Base-by-base conservation (phyloP, 345 rosid species). In the Salix purpurea region DNA sequence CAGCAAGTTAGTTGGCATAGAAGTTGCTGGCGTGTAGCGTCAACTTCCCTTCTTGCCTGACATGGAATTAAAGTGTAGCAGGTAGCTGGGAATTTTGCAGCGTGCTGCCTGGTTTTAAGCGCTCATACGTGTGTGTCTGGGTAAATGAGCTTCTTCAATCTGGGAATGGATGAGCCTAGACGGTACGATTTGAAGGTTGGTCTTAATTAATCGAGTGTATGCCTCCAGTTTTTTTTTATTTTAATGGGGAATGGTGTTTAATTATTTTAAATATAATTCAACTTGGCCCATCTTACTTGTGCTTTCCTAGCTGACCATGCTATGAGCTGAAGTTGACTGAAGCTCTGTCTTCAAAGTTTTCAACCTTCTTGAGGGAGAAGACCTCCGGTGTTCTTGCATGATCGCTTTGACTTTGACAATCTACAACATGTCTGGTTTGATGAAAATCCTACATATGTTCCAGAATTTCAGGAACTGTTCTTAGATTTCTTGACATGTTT, bases 401-500 rank as follows among this genome's bases (percentile, higher is more conserved):
- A 37, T 44, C 58, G 40, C 56, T 77, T 78, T 75, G 87, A 79
- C 78, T 67, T 77, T 67, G 26, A 71, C 62, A 34, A 36, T 42
- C 82, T 64, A 67, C 40, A 48, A 2, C 8, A 23, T 64, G 61
- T 65, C 12, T 39, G n/a, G 62, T 65, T 80, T 48, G 24, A 26
- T 3, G 42, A 6, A 42, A 73, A 26, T 32, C 73, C 67, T 21
- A 15, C 36, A 46, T 23, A 2, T 40, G 79, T 34, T 62, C 76
- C 83, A 78, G 61, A 71, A 80, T 54, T 70, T 73, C 65, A 76
- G 81, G 81, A 71, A 44, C 70, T 74, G 85, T 70, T 32, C 11
- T 52, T 67, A 28, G 64, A 77, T 76, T 75, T 67, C 30, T 24
- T 28, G 73, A 39, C 78, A 75, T 11, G 30, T 80, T 76, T 67